Evolutionary conservation across 768 basidiomycete species (phyloP).

Genomic region (Mycena vitilis): DNA sequence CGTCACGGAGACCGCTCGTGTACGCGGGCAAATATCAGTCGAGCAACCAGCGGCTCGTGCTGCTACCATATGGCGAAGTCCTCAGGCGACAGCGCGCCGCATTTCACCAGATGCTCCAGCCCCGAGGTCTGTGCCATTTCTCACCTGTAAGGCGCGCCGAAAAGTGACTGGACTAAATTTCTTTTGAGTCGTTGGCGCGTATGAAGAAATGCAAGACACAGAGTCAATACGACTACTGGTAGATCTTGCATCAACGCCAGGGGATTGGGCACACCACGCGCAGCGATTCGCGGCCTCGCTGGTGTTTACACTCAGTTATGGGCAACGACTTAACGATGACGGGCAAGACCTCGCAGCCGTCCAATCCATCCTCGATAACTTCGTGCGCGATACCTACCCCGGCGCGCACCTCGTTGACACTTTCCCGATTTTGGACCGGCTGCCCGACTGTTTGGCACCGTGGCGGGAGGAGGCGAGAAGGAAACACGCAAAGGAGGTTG

Average conservation of each 20-base stretch:
- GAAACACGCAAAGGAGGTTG: background rate
- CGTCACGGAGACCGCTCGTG: background rate
- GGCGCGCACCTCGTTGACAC: constrained; percentile 15
- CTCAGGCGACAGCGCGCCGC: background rate
- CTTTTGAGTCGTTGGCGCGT: background rate
- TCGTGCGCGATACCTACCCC: background rate
- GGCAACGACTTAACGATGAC: background rate
- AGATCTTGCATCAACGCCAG: background rate
- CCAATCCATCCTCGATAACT: background rate
- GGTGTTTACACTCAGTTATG: constrained; percentile 1
- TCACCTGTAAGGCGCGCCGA: background rate
- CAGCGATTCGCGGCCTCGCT: background rate
- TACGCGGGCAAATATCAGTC: constrained; percentile 4
- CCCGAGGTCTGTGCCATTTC: background rate
- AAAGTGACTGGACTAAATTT: too few relatives aligned
- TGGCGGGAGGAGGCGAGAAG: constrained; percentile 10
- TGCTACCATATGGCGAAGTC: constrained; percentile 1
- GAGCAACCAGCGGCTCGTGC: background rate
- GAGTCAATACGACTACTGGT: background rate
- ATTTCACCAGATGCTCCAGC: background rate
- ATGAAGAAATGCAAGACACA: background rate
- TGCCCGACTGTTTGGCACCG: background rate
- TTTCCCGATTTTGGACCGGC: constrained; percentile 2
- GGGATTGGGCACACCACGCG: background rate
- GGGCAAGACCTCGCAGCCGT: background rate